Conservation (phyloP, 768 basidiomycete species). For the Collybiopsis luxurians region DNA sequence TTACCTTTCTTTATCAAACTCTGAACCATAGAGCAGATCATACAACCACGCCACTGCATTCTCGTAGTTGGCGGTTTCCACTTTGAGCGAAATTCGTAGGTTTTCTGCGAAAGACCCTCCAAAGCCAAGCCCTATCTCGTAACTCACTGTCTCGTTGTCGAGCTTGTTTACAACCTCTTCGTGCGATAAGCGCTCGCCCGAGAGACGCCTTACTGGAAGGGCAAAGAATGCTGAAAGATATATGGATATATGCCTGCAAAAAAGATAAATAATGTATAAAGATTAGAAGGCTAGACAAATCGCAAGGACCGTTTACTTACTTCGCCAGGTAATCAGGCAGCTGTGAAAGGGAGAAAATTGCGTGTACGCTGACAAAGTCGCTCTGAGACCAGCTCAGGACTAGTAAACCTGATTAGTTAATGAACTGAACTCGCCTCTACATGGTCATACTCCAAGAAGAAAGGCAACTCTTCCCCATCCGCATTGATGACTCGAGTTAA, state of each 20-base stretch:
- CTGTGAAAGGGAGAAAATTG: constrained; percentile 71
- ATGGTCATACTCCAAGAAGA: constrained; percentile 93
- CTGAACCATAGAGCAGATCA: constrained; percentile 71
- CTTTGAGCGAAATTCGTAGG: constrained; percentile 76
- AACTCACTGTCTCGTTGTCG: constrained; percentile 88
- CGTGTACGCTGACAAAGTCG: constrained; percentile 84
- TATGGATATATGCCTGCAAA: constrained; percentile 64
- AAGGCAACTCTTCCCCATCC: constrained; percentile 71
- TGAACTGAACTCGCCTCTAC: constrained; percentile 58
- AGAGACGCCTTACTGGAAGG: constrained; percentile 70
- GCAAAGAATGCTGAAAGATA: constrained; percentile 88
- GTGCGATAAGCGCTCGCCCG: constrained; percentile 70
- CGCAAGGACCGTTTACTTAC: too few species aligned
- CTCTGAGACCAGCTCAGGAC: constrained; percentile 51
- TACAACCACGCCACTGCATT: constrained; percentile 82
- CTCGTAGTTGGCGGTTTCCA: constrained; percentile 78
- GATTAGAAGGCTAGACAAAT: too few species aligned
- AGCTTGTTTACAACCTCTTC: constrained; percentile 91
- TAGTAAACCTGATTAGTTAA: neutral
- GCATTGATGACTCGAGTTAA: constrained; percentile 62
- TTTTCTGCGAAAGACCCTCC: constrained; percentile 69
- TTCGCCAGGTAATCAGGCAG: constrained; percentile 76
- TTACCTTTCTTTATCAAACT: constrained; percentile 80
- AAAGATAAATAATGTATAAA: constrained; percentile 5
- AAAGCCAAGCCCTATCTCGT: constrained; percentile 70